Conservation (phyloP, 2,329 filamentous ascomycete genomes). For the Clonostachys rosea region DNA sequence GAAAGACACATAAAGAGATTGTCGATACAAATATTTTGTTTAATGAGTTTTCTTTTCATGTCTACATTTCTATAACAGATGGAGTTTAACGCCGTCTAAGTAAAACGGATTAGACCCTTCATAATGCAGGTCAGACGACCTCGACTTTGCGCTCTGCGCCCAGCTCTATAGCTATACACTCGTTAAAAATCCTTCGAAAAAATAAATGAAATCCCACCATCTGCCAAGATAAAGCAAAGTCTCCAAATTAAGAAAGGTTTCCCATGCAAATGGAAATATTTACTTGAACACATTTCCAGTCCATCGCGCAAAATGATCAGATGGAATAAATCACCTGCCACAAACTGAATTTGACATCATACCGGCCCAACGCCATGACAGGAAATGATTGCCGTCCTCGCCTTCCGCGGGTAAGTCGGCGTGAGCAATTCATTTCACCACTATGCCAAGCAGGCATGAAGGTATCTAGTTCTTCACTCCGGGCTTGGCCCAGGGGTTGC, state of each 20-base stretch:
- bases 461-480: too few species aligned
- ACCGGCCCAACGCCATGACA: too few species aligned
- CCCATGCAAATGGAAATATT: constrained; percentile 13
- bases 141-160: constrained; percentile 27
- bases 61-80: constrained; percentile 26
- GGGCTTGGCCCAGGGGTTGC: too few species aligned
- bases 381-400: too few species aligned
- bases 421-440: too few species aligned
- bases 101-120: constrained; percentile 17
- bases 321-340: constrained; percentile 8
- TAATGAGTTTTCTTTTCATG: constrained; percentile 23
- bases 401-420: too few species aligned
- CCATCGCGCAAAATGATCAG: background rate
- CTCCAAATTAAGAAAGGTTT: constrained; percentile 20
- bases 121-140: constrained; percentile 26
- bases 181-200: constrained; percentile 8
- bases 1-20: background rate
- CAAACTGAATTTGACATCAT: constrained; percentile 5
- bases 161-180: constrained; percentile 30
- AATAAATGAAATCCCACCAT: too few species aligned
- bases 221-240: constrained; percentile 7
- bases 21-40: background rate
- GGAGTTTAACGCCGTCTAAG: constrained; percentile 27
- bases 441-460: too few species aligned
- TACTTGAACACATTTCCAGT: constrained; percentile 12